Conservation (phyloP, 305 asterid genomes). For the Solanum aculeatissimum region DNA sequence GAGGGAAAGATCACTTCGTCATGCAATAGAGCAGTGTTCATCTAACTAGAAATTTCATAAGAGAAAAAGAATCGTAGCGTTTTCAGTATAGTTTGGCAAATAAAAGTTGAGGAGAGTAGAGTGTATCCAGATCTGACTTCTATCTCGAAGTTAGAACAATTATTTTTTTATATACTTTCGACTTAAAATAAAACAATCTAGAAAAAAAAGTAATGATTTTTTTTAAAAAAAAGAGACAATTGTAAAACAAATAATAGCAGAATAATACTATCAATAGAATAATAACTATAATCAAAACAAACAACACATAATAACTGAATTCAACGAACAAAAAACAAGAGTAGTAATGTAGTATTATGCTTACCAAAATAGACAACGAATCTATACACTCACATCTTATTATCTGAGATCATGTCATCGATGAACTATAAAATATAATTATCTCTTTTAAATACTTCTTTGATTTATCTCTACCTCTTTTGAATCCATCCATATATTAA, state of each 20-base stretch:
- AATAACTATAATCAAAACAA: not conserved
- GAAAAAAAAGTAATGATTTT: not conserved
- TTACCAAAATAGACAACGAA: not conserved
- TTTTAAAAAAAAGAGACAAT: too few relatives aligned
- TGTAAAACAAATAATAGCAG: not conserved
- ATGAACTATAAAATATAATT: not conserved
- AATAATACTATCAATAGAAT: not conserved
- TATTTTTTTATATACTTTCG: not conserved
- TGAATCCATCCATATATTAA: not conserved
- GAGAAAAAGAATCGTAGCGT: too few relatives aligned
- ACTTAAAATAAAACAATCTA: fast-evolving
- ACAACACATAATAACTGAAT: not conserved
- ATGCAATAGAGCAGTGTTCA: too few relatives aligned
- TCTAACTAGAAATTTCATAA: too few relatives aligned
- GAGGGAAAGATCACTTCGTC: too few relatives aligned
- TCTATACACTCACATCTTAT: too few relatives aligned
- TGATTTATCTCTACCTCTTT: not conserved
- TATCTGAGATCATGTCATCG: not conserved
- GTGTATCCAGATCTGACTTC: too few relatives aligned
- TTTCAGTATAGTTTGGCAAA: too few relatives aligned
- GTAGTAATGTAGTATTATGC: too few relatives aligned
- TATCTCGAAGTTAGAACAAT: too few relatives aligned
- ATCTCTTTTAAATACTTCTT: not conserved
- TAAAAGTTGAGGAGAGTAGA: too few relatives aligned
- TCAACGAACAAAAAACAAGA: not conserved